phyloP scores from a whole-genome alignment of 2,329 filamentous ascomycete genomes.

The Cladosporium sp. region DNA sequence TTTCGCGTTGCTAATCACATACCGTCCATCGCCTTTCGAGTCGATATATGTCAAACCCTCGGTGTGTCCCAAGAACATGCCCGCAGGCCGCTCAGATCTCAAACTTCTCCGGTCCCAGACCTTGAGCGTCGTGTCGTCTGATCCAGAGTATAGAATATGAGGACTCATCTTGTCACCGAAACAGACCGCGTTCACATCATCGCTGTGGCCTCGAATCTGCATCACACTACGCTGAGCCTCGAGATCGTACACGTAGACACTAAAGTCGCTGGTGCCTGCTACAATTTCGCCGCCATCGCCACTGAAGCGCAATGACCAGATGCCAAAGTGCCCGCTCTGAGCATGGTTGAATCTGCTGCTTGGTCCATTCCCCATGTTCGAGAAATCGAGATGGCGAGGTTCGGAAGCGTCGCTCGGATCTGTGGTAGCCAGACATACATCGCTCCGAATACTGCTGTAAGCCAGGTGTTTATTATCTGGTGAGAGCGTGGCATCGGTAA shows the following conservation, averaged over 20 bases:
- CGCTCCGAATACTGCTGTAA: conserved; percentile 81
- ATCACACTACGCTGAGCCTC: conserved; percentile 73
- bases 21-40: conserved; percentile 83
- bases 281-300: conserved; percentile 88
- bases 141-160: conserved; percentile 93
- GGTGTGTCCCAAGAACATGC: conserved; percentile 62
- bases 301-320: conserved; percentile 90
- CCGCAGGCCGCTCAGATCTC: conserved; percentile 58
- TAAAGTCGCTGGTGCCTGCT: conserved; percentile 74
- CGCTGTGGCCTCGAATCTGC: conserved; percentile 69
- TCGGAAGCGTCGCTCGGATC: conserved; percentile 78
- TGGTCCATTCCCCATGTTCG: conserved; percentile 43
- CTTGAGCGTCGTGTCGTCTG: conserved; percentile 88
- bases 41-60: conserved; percentile 64
- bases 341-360: conserved; percentile 31
- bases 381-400: conserved; percentile 73
- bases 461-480: conserved; percentile 90
- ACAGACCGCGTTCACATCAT: conserved; percentile 95
- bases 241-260: conserved; percentile 88
- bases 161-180: conserved; percentile 86
- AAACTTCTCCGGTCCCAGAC: conserved; percentile 86
- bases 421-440: conserved; percentile 81
- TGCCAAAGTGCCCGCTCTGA: conserved; percentile 30
- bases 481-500: conserved; percentile 87
- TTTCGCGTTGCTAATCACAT: conserved; percentile 90